phyloP scores from a whole-genome alignment of 768 basidiomycete species.

The Phaeotremella fagi region DNA sequence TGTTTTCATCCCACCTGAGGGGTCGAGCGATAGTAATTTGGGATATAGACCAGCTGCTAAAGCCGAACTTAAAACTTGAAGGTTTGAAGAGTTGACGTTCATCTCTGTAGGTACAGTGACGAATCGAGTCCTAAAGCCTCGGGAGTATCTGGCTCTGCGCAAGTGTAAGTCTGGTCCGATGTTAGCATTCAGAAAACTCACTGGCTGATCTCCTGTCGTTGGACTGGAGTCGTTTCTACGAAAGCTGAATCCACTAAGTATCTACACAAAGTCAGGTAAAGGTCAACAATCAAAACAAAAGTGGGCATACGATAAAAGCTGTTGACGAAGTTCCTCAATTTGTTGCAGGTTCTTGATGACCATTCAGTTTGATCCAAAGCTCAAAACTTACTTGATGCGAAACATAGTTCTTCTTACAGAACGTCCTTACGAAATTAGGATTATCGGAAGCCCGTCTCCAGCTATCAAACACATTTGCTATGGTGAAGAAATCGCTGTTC shows the following conservation, averaged over 20 bases:
- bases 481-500: slow-evolving; percentile 89
- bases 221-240: slow-evolving; percentile 61
- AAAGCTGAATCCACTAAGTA: slow-evolving; percentile 87
- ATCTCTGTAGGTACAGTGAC: slow-evolving; percentile 66
- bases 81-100: slow-evolving; percentile 61
- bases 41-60: slow-evolving; percentile 84
- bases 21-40: slow-evolving; percentile 73
- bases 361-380: slow-evolving; percentile 9
- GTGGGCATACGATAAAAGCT: slow-evolving; percentile 63
- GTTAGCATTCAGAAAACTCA: slow-evolving; percentile 18
- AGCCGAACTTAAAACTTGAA: slow-evolving; percentile 68
- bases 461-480: slow-evolving; percentile 80
- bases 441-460: slow-evolving; percentile 77
- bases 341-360: slow-evolving; percentile 68
- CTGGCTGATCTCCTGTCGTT: slow-evolving; percentile 70
- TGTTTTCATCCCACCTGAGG: slow-evolving; percentile 63
- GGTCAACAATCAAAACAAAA: background rate
- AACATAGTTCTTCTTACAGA: slow-evolving; percentile 73
- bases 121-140: slow-evolving; percentile 66
- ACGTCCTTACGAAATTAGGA: slow-evolving; percentile 59
- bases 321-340: slow-evolving; percentile 92
- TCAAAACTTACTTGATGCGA: slow-evolving; percentile 64
- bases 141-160: slow-evolving; percentile 66
- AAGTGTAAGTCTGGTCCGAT: background rate
- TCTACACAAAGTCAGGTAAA: slow-evolving; percentile 47